Conservation (phyloP, 1,139 yeast genomes). For the Geotrichum restrictum region DNA sequence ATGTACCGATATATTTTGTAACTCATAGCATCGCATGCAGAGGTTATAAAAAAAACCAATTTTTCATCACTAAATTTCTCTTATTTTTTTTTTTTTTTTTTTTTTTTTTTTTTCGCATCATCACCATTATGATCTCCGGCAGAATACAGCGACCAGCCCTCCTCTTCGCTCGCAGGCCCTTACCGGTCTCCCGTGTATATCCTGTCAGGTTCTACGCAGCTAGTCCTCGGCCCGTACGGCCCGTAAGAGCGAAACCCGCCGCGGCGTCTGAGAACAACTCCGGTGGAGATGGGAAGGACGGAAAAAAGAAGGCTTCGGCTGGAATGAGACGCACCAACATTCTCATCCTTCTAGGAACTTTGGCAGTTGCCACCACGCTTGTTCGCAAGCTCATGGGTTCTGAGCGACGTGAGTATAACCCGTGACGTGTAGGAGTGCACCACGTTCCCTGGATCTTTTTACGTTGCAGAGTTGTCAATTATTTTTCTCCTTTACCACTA, state of each 20-base stretch:
- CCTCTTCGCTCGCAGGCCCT: background rate
- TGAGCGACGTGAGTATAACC: slow-evolving; percentile 14
- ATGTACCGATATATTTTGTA: too few species aligned
- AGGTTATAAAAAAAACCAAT: too few species aligned
- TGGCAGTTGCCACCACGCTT: slow-evolving; percentile 19
- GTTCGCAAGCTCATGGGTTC: slow-evolving; percentile 10
- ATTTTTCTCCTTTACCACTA: background rate
- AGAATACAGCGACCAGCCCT: background rate
- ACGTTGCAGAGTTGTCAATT: too few species aligned
- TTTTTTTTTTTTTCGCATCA: too few species aligned
- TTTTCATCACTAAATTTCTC: too few species aligned
- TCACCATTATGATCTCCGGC: background rate
- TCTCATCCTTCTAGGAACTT: slow-evolving; percentile 15
- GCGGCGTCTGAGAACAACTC: background rate
- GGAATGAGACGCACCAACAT: slow-evolving; percentile 8
- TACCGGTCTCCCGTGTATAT: background rate
- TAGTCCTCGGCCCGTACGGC: slow-evolving; percentile 8
- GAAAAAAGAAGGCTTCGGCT: background rate
- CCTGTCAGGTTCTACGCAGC: slow-evolving; percentile 1
- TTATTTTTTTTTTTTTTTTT: too few species aligned
- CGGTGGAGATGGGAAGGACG: slow-evolving; percentile 3
- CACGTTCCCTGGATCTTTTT: background rate
- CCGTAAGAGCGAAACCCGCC: slow-evolving; percentile 4
- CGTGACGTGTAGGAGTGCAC: slow-evolving; percentile 2
- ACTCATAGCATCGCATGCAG: too few species aligned